These are phyloP conservation scores for Collybiopsis luxurians DNA, from an alignment of 768 basidiomycete species.

Conservation along the genomic window DNA sequence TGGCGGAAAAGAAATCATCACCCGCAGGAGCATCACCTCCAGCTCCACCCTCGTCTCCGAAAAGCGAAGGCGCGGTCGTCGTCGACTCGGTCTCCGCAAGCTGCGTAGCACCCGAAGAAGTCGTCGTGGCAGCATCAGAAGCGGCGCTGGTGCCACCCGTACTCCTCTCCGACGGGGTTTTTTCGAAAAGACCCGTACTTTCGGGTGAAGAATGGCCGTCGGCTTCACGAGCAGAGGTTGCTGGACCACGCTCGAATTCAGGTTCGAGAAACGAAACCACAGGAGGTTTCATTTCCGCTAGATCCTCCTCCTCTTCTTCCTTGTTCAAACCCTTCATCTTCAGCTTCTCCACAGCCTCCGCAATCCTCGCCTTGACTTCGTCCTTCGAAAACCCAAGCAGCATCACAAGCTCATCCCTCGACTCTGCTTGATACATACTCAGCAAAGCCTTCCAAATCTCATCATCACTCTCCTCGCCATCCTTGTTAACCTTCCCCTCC, in stretches of 20 bases:
- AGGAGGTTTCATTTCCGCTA: constrained; percentile 45
- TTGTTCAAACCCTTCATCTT: constrained; percentile 39
- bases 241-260: constrained; percentile 46
- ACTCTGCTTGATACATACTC: constrained; percentile 85
- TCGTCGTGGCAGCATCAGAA: constrained; percentile 64
- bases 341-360: constrained; percentile 76
- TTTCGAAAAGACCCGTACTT: constrained; percentile 39
- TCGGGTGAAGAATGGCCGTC: constrained; percentile 14
- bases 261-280: constrained; percentile 87
- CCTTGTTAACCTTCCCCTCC: constrained; percentile 46
- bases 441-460: constrained; percentile 82
- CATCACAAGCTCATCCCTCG: constrained; percentile 85
- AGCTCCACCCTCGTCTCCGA: constrained; percentile 69
- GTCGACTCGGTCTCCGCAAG: constrained; percentile 71
- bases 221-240: constrained; percentile 18
- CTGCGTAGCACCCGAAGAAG: constrained; percentile 34
- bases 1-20: constrained; percentile 88
- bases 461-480: constrained; percentile 32
- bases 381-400: constrained; percentile 91
- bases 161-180: constrained; percentile 76
- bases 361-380: constrained; percentile 76
- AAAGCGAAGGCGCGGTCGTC: constrained; percentile 84
- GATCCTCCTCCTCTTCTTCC: constrained; percentile 33
- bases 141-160: constrained; percentile 54
- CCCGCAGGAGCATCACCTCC: constrained; percentile 65